These are phyloP conservation scores for Candida tammaniensis DNA, from an alignment of 805 yeast species.

Conservation along the genomic window DNA sequence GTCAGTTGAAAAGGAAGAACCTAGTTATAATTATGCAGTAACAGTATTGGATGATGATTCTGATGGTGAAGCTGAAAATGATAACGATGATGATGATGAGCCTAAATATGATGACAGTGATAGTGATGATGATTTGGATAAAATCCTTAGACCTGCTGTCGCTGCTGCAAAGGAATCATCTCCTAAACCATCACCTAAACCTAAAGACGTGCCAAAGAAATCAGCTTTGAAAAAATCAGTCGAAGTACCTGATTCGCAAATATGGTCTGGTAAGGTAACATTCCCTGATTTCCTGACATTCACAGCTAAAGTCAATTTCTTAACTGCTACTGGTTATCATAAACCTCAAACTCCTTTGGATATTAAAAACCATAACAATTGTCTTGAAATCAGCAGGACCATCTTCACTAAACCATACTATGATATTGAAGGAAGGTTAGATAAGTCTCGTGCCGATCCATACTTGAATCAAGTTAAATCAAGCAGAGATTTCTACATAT, in stretches of 20 bases:
- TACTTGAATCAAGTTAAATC: slow-evolving; percentile 49
- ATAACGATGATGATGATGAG: slow-evolving; percentile 27
- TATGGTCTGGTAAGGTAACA: slow-evolving; percentile 49
- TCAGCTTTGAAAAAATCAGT: slow-evolving; percentile 6
- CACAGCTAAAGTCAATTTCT: slow-evolving; percentile 33
- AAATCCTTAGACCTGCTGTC: slow-evolving; percentile 22
- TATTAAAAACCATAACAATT: slow-evolving; percentile 21
- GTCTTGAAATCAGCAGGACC: slow-evolving; percentile 25
- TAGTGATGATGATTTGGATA: slow-evolving; percentile 33
- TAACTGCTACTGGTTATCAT: slow-evolving; percentile 29
- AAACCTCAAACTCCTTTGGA: slow-evolving; percentile 16
- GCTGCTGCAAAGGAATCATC: background rate
- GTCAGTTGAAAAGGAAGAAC: background rate
- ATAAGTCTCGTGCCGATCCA: slow-evolving; percentile 48
- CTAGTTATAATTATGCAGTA: slow-evolving; percentile 2
- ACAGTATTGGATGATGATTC: slow-evolving; percentile 2
- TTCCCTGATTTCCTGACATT: slow-evolving; percentile 52
- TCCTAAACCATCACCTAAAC: slow-evolving; percentile 2
- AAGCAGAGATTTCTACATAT: slow-evolving; percentile 53
- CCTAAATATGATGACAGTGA: slow-evolving; percentile 10
- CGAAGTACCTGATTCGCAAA: slow-evolving; percentile 5
- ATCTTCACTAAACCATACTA: slow-evolving; percentile 29
- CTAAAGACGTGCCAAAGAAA: slow-evolving; percentile 13
- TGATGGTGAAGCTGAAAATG: slow-evolving; percentile 14
- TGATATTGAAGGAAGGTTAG: slow-evolving; percentile 63